A percentile compares a stretch with the other conserved stretches of the same genome.
Evolutionary conservation across 1,139 yeast genomes (phyloP).

Genomic region (Kurtzmaniella quercitrusa): DNA sequence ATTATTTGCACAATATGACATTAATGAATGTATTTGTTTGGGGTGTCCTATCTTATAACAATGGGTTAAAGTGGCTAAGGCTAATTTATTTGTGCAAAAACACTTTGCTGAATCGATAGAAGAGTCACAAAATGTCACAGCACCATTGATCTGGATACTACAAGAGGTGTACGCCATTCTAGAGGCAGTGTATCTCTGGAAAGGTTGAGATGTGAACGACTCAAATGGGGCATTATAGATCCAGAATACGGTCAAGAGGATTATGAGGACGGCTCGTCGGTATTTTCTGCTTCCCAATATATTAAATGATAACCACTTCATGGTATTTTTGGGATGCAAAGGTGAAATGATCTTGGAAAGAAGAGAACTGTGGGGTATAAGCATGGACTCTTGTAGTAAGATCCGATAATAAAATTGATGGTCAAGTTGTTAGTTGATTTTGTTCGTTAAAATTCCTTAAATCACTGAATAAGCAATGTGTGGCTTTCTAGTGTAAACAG

Average conservation of each 20-base stretch:
- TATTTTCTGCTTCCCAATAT: not conserved
- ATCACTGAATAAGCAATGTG: too few species aligned
- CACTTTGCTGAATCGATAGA: constrained; percentile 13
- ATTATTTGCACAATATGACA: constrained; percentile 24
- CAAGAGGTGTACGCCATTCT: constrained; percentile 32
- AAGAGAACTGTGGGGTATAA: not conserved
- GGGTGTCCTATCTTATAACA: constrained; percentile 28
- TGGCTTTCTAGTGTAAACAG: too few species aligned
- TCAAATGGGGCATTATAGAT: constrained; percentile 21
- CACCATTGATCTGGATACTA: constrained; percentile 20
- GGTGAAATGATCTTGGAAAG: too few species aligned
- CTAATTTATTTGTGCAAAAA: constrained; percentile 27
- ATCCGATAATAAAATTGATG: too few species aligned
- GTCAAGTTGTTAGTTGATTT: too few species aligned
- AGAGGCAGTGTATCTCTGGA: constrained; percentile 23
- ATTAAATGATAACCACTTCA: not conserved
- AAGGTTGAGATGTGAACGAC: constrained; percentile 34
- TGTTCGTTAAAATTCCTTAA: too few species aligned
- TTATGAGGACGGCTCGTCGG: not conserved
- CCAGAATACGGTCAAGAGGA: constrained; percentile 16
- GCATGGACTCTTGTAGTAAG: too few species aligned
- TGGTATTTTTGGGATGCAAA: not conserved
- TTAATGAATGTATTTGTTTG: constrained; percentile 19
- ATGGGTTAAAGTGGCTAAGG: constrained; percentile 39
- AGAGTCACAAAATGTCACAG: constrained; percentile 22